These are phyloP conservation scores for Ogataea salicorniae DNA, from an alignment of 805 yeast genomes.

Conservation along the genomic window DNA sequence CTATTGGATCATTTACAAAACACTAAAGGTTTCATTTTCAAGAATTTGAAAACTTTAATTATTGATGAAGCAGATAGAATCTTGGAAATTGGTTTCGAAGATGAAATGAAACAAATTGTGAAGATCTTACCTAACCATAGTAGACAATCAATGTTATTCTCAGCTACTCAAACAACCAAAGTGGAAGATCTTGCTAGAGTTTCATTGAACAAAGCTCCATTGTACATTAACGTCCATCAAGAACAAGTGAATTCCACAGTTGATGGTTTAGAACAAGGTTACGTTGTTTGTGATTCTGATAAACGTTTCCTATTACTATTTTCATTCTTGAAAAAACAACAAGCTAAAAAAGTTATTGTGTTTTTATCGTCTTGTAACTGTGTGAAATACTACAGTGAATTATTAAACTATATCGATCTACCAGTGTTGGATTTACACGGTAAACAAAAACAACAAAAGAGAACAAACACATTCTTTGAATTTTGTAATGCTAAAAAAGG, in stretches of 20 bases:
- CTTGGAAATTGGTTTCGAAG: constrained; percentile 96
- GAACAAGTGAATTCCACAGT: constrained; percentile 85
- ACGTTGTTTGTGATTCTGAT: constrained; percentile 95
- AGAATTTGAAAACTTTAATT: constrained; percentile 87
- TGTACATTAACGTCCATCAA: constrained; percentile 87
- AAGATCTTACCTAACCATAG: constrained; percentile 87
- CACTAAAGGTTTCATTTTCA: constrained; percentile 88
- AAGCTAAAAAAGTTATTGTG: constrained; percentile 88
- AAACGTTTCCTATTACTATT: constrained; percentile 85
- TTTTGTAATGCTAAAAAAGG: constrained; percentile 97
- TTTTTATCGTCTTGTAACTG: constrained; percentile 95
- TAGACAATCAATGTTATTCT: constrained; percentile 94
- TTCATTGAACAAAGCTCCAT: constrained; percentile 88
- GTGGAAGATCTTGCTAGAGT: constrained; percentile 98
- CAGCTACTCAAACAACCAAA: constrained; percentile 99
- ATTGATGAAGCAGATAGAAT: constrained; percentile 99
- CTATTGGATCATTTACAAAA: constrained; percentile 94
- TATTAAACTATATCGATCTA: constrained; percentile 90
- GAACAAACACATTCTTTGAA: constrained; percentile 97
- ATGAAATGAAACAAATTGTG: constrained; percentile 96
- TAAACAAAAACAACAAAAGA: constrained; percentile 96
- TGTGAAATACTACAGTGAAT: constrained; percentile 93
- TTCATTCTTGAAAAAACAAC: constrained; percentile 89
- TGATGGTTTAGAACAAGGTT: constrained; percentile 97
- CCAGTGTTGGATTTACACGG: constrained; percentile 97